Base-by-base conservation (phyloP, 805 yeast species). In the Myxozyma neotropica region DNA sequence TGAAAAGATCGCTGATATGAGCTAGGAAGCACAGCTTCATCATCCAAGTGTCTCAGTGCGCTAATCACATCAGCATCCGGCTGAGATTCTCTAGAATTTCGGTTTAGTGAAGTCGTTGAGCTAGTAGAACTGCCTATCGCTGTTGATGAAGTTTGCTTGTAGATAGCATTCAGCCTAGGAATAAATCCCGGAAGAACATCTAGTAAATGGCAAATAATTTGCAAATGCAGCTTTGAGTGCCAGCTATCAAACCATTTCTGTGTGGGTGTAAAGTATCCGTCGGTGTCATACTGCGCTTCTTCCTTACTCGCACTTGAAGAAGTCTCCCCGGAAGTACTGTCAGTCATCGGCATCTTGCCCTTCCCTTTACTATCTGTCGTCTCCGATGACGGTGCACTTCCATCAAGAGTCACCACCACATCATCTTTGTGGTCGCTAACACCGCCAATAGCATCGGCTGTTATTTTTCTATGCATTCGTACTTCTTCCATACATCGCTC, bases 161-260 rank as follows among this genome's bases (percentile, higher is more conserved):
- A 47, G 26, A 55, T 21, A 2, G 47, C 39, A 21, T 23, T 23
- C 36, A 61, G 35, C 13, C 55, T 53, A 31, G 65, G 62, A 10
- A 61, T 58, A 27, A 31, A 48, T 15, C 45, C 53, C 4, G 64
- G 64, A 4, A 60, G 50, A 21, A 50, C 53, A 10, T 53, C 57
- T 13, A 61, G 31, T 10, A 58, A 31, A 29, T 58, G 57, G 24
- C 24, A 31, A 17, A 55, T 38, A 29, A 58, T 15, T 35, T 45
- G 27, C 13, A 58, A 23, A 36, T 50, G 62, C 19, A 61, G 44
- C 26, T 35, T 35, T 1, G 52, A 19, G 39, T 61, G 62, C 59
- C 57, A 53, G 38, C 43, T 17, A 13, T 47, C 76, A 69, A 31
- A 75, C 74, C 42, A 85, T 3, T 86, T 87, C 12, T 77, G 79